phyloP scores from a whole-genome alignment of 2,329 filamentous ascomycete species.

The Orbilia ellipsospora region DNA sequence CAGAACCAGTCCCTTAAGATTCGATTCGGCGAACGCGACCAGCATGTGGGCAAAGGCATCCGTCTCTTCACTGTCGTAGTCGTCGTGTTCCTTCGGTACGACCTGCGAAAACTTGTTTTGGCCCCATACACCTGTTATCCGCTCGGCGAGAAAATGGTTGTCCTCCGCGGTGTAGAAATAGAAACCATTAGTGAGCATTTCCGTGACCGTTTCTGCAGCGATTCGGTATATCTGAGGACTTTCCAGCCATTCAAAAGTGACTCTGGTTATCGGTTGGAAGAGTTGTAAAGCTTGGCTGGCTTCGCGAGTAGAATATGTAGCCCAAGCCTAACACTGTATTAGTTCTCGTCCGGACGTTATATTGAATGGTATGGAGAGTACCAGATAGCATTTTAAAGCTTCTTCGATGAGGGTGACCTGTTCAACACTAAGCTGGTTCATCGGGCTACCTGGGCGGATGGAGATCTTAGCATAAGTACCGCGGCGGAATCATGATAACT shows the following conservation, averaged over 20 bases:
- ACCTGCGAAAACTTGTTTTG: slow-evolving; percentile 69
- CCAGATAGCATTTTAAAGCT: slow-evolving; percentile 72
- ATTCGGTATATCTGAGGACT: slow-evolving; percentile 68
- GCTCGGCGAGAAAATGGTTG: slow-evolving; percentile 68
- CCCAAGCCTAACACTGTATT: slow-evolving; percentile 71
- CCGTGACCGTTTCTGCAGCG: slow-evolving; percentile 62
- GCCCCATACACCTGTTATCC: slow-evolving; percentile 73
- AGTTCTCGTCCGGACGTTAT: slow-evolving; percentile 30
- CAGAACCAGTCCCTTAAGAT: slow-evolving; percentile 70
- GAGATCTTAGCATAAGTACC: slow-evolving; percentile 25
- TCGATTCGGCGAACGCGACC: slow-evolving; percentile 76
- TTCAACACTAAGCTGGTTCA: slow-evolving; percentile 44
- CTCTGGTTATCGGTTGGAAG: slow-evolving; percentile 50
- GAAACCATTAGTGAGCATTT: slow-evolving; percentile 74
- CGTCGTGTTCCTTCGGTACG: slow-evolving; percentile 71
- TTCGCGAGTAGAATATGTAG: slow-evolving; percentile 71
- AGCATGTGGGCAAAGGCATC: slow-evolving; percentile 75
- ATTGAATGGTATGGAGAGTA: slow-evolving; percentile 61
- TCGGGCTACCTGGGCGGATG: slow-evolving; percentile 53
- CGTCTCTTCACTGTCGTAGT: slow-evolving; percentile 65
- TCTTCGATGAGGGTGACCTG: slow-evolving; percentile 65
- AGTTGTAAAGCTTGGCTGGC: slow-evolving; percentile 42
- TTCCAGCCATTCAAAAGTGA: slow-evolving; percentile 66
- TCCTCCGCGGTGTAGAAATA: slow-evolving; percentile 72
- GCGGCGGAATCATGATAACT: not conserved